These are phyloP conservation scores for Pleodorina starrii DNA, from an alignment of 139 green algal species.

Conservation along the genomic window DNA sequence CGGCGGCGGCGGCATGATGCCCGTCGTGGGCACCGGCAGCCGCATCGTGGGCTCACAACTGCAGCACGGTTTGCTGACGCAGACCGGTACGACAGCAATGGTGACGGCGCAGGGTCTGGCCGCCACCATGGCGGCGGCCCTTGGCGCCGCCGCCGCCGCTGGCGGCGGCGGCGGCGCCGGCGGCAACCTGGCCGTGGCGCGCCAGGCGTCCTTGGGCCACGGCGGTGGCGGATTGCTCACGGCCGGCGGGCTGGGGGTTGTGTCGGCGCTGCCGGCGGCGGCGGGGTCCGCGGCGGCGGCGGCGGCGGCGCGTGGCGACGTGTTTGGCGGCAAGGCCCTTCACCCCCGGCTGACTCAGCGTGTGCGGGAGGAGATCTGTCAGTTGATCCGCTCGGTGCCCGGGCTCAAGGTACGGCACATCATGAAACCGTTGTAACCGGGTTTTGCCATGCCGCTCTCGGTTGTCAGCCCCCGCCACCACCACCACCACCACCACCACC, in stretches of 20 bases:
- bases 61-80: not conserved
- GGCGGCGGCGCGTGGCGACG: not conserved
- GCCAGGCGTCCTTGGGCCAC: not conserved
- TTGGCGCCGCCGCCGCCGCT: not conserved
- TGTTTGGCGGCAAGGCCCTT: slow-evolving; percentile 21
- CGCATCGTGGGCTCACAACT: not conserved
- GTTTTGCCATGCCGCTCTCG: no score
- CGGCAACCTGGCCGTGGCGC: not conserved
- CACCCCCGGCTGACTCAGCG: slow-evolving; percentile 35
- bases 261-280: not conserved
- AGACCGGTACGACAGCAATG: not conserved
- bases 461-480: no score
- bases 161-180: not conserved
- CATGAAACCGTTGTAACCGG: no score
- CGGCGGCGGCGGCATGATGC: not conserved
- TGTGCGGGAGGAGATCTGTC: slow-evolving; percentile 49
- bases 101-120: not conserved
- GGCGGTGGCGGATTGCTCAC: not conserved
- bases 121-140: slow-evolving; percentile 14
- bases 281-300: not conserved
- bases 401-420: slow-evolving; percentile 51
- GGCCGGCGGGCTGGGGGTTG: not conserved
- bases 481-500: not conserved
- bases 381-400: slow-evolving; percentile 53
- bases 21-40: not conserved